phyloP scores from a whole-genome alignment of 2,329 filamentous ascomycete species.

The Annulohypoxylon truncatum region DNA sequence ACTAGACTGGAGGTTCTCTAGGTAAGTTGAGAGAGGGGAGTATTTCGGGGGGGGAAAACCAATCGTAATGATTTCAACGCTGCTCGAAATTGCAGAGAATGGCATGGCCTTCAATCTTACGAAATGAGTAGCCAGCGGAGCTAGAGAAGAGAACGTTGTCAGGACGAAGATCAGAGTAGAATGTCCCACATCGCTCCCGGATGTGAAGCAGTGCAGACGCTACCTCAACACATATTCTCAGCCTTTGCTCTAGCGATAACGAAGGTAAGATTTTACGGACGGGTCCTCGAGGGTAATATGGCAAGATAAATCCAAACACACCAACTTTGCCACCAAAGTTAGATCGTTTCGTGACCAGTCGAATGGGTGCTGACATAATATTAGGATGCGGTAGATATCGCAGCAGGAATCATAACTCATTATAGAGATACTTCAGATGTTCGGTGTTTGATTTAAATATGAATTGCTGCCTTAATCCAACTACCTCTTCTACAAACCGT shows the following conservation, averaged over 20 bases:
- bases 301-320: not conserved
- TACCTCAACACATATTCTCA: not conserved
- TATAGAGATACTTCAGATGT: not conserved
- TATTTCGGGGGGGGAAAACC: not conserved
- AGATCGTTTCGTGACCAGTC: not conserved
- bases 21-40: not conserved
- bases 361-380: not conserved
- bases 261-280: not conserved
- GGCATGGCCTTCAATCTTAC: not conserved
- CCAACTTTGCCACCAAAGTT: conserved; percentile 5
- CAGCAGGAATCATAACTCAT: conserved; percentile 1
- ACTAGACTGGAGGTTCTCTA: not conserved
- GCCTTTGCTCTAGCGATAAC: not conserved
- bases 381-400: not conserved
- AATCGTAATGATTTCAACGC: conserved; percentile 5
- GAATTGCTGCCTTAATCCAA: not conserved
- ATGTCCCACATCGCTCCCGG: not conserved
- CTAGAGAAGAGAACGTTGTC: not conserved
- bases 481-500: not conserved
- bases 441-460: conserved; percentile 1
- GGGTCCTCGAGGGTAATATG: not conserved
- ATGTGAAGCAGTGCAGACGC: not conserved
- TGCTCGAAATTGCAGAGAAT: conserved; percentile 1
- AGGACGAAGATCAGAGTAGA: conserved; percentile 1
- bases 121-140: too few relatives aligned